Base-by-base conservation (phyloP, 345 rosid species). In the Linum usitatissimum region DNA sequence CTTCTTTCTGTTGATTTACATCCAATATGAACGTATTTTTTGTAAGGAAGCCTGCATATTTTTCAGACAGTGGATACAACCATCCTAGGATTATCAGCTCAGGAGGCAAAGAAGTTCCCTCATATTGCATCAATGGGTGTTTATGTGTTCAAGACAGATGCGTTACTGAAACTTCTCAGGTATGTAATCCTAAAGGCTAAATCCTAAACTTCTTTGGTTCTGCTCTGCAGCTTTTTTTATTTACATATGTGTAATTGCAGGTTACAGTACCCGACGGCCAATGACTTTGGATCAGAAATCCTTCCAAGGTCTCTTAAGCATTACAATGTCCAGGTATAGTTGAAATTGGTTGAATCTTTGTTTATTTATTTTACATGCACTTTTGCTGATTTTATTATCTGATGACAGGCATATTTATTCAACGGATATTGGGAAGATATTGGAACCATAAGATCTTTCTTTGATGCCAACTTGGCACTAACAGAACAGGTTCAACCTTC, bases 121-220 rank as follows among this genome's bases (percentile, higher is more conserved):
- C 86, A 81, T 72, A 82, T 88, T 68, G 96, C 97, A 59, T 91
- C 96, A 49, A 91, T 91, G 96, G 97, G 94, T 64, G 77, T 88
- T 64, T 91, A 88, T 71, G 57, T 84, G 73, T 88, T 91, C 76
- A 88, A 77, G 76, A 84, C 85, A 20, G 88, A 91, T 34, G 81
- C 84, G 58, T 75, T 91, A 62, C 60, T 83, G 18, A 82, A 83
- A 59, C 85, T 91, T 72, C 77, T 88, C 45, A 86, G 84, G 83
- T 70, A 23, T 23, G 28, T 23, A 23, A 23, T 23, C 28, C 28
- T 23, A 23, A 23, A 23, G 28, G 28, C 28, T 23, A 4, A 34
- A 34, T 34, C 8, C 38, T 34, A 34, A 34, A 72, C 63, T 38
- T 54, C 10, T 40, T 40, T 1, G 5, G 48, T 6, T 40, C 48